Percentiles rank a stretch among this genome's conserved stretches.
Conservation (phyloP, 2,329 filamentous ascomycete species). For the Fusarium tjaetaba region DNA sequence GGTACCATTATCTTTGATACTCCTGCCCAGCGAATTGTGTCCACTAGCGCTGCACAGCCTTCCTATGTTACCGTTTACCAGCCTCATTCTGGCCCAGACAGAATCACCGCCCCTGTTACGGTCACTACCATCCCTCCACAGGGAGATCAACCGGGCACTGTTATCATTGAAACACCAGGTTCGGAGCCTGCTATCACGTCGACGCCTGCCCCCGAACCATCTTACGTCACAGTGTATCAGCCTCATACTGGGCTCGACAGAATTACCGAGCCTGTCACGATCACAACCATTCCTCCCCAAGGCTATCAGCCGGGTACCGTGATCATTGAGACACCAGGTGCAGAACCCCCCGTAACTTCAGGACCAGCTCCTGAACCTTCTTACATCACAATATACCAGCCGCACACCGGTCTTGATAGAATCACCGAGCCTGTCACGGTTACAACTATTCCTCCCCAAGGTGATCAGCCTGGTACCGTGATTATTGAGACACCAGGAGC, state of each 20-base stretch:
- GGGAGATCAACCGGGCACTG: constrained; percentile 10
- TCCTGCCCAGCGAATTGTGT: constrained; percentile 1
- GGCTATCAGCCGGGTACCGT: background rate
- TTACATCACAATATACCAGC: constrained; percentile 13
- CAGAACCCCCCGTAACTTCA: background rate
- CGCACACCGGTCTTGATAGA: background rate
- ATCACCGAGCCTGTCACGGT: constrained; percentile 10
- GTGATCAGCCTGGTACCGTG: constrained; percentile 6
- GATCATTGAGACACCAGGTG: background rate
- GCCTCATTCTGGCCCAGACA: constrained; percentile 1
- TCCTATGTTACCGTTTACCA: constrained; percentile 15
- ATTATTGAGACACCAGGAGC: constrained; percentile 19
- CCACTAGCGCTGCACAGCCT: constrained; percentile 1
- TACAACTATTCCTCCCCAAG: background rate
- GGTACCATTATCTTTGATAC: constrained; percentile 31
- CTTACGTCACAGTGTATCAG: constrained; percentile 13
- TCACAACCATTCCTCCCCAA: constrained; percentile 1
- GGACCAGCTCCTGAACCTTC: background rate
- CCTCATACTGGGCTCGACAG: background rate
- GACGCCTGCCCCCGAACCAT: background rate
- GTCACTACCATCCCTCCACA: constrained; percentile 4
- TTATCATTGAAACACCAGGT: constrained; percentile 15
- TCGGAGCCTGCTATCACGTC: constrained; percentile 1
- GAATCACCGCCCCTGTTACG: constrained; percentile 2
- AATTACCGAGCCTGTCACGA: constrained; percentile 8